Base-by-base conservation (phyloP, 129 eudicot species). In the Chrysanthemum makinoi region DNA sequence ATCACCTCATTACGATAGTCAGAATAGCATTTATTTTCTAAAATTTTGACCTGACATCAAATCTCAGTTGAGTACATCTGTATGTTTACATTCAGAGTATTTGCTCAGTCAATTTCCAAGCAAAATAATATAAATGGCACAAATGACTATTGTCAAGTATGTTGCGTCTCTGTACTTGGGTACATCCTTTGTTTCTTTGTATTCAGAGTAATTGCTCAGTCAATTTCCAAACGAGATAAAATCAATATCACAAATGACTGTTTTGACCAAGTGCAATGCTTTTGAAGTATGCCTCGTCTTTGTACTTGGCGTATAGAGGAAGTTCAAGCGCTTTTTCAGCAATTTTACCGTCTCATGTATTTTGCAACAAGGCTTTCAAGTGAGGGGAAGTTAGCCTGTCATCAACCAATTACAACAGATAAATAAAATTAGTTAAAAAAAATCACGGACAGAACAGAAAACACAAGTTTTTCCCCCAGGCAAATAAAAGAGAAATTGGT, bases 251-350 rank as follows among this genome's bases (percentile, higher is more conserved):
- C 49, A 58, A 74, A 74, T 74, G 75, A 77, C 66, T 20, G 57
- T 73, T 49, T 63, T 67, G 50, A 61, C 82, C 59, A 30, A 44
- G 58, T 56, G 76, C 57, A 62, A 69, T 20, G 69, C 76, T 86
- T 63, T 72, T 76, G 61, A 90, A 61, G 75, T 88, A 84, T n/a
- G 72, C 78, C 17, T 86, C 96, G 8, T 87, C 86, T 84, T 79
- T 84, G 82, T 88, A 81, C 78, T 88, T 90, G 13, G 80, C 81
- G 59, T 95, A 95, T 43, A 62, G 20, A 24, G 97, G 97, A 77
- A 95, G 91, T 14, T 84, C 95, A 62, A 95, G 97, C 14, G 96
- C 99, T 39, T 62, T 84, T 79, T 90, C 96, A 3, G 99, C 94
- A 20, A 88, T 65, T 68, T 79, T 73, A 73, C 94, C 55, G 49